phyloP scores from a whole-genome alignment of 2,329 filamentous ascomycete species.

The Botrytis cinerea region DNA sequence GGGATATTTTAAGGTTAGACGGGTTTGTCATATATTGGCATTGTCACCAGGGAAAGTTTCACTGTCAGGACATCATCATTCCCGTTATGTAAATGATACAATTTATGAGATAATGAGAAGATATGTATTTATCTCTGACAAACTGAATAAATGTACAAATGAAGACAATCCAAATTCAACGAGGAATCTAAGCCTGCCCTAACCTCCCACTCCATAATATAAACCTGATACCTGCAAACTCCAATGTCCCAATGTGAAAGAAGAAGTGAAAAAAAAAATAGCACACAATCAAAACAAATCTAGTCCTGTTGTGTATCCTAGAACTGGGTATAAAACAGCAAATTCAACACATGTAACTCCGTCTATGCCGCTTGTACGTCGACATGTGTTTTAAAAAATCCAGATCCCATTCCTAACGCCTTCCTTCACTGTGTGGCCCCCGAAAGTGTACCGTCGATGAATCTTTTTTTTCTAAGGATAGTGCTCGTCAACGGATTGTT shows the following conservation, averaged over 20 bases:
- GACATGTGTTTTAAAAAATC: background rate
- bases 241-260: background rate
- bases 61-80: background rate
- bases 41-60: background rate
- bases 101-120: background rate
- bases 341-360: background rate
- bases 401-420: background rate
- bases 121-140: background rate
- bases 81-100: background rate
- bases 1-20: background rate
- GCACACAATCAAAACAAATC: background rate
- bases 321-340: slow-evolving; percentile 1
- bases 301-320: slow-evolving; percentile 9
- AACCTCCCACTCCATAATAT: background rate
- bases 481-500: background rate
- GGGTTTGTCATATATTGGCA: background rate
- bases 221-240: background rate
- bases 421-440: background rate
- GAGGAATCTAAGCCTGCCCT: background rate
- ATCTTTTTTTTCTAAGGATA: background rate
- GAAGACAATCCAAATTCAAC: background rate
- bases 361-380: background rate
- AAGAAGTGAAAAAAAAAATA: background rate
- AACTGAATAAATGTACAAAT: background rate
- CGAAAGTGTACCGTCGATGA: background rate